A percentile compares a stretch with the other conserved stretches of the same genome.
Conservation (phyloP, 108 stramenopile species). For the Cyclotella sp. region DNA sequence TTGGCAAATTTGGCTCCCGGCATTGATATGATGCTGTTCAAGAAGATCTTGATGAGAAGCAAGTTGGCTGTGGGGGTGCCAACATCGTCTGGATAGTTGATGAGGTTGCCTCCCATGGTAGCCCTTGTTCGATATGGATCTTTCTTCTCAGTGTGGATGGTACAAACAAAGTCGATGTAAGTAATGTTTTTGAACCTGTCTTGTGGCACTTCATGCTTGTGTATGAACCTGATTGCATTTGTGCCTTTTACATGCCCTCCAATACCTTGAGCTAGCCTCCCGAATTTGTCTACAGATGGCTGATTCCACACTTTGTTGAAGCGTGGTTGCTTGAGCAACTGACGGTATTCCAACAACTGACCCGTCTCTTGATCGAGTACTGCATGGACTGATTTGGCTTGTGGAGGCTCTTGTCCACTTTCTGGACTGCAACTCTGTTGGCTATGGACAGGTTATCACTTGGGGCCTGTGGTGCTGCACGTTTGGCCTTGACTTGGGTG, state of each 20-base stretch:
- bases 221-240: conserved; percentile 32
- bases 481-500: background rate
- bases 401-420: no score
- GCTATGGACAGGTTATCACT: conserved; percentile 14
- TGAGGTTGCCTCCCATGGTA: conserved; percentile 19
- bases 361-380: conserved; percentile 40
- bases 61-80: conserved; percentile 41
- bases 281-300: conserved; percentile 21
- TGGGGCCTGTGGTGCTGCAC: background rate
- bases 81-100: conserved; percentile 33
- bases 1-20: conserved; percentile 36
- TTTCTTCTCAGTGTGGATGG: conserved; percentile 4
- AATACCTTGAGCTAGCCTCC: conserved; percentile 23
- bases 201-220: conserved; percentile 36
- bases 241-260: conserved; percentile 9
- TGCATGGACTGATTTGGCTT: conserved; percentile 6
- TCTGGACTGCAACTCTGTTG: background rate
- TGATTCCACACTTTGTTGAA: conserved; percentile 9
- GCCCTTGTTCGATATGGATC: conserved; percentile 9
- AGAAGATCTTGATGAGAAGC: conserved; percentile 19
- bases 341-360: conserved; percentile 20
- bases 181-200: conserved; percentile 36
- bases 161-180: conserved; percentile 20
- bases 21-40: conserved; percentile 55
- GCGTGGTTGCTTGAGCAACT: conserved; percentile 1